phyloP scores from a whole-genome alignment of 805 yeast species.

The Wickerhamia fluorescens region DNA sequence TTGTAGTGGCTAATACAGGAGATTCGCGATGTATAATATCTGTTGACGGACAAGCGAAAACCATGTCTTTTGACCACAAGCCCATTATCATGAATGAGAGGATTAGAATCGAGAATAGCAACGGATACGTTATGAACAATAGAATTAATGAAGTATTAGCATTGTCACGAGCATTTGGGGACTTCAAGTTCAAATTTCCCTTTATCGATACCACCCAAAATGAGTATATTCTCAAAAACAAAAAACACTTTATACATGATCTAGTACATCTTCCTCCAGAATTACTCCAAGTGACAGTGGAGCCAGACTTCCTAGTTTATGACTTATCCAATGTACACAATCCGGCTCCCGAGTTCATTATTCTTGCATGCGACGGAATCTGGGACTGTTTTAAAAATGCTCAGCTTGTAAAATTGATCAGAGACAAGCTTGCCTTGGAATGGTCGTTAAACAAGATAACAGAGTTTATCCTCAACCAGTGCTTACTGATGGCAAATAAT shows the following conservation, averaged over 20 bases:
- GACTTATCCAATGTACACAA: conserved; percentile 15
- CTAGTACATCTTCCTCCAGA: conserved; percentile 36
- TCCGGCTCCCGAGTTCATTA: conserved; percentile 28
- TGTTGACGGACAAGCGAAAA: conserved; percentile 47
- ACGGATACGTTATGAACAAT: conserved; percentile 30
- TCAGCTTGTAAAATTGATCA: conserved; percentile 45
- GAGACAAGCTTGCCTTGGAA: conserved; percentile 53
- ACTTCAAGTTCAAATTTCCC: conserved; percentile 35
- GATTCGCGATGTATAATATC: conserved; percentile 66
- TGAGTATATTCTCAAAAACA: conserved; percentile 21
- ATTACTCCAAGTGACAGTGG: conserved; percentile 35
- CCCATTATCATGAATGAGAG: conserved; percentile 39
- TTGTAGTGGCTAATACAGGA: conserved; percentile 66
- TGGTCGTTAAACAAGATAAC: conserved; percentile 52
- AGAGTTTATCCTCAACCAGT: conserved; percentile 54
- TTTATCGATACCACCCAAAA: conserved; percentile 24
- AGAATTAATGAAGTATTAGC: conserved; percentile 39
- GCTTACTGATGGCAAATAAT: conserved; percentile 64
- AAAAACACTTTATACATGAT: conserved; percentile 15
- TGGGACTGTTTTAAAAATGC: conserved; percentile 49
- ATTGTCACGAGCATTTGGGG: conserved; percentile 39
- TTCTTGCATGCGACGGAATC: conserved; percentile 40
- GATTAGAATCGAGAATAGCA: conserved; percentile 35
- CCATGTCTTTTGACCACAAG: conserved; percentile 38
- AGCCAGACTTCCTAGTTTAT: conserved; percentile 35